Evolutionary conservation across 345 rosid species (phyloP).

Genomic region (Citrus hindsii): DNA sequence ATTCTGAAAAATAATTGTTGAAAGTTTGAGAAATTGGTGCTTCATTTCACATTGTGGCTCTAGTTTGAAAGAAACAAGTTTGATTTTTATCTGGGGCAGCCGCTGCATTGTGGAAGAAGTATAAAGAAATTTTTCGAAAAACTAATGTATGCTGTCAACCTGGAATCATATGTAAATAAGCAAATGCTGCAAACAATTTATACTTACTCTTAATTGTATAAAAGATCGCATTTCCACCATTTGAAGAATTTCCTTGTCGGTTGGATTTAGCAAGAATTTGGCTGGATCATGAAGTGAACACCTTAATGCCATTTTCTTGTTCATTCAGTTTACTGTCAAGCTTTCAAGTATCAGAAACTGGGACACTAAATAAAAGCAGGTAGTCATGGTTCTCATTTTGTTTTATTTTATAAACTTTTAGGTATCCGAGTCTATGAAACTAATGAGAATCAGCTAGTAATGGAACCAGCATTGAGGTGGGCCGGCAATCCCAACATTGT

Average conservation of each 20-base stretch:
- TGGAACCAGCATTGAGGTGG: slow-evolving; percentile 75
- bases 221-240: background rate
- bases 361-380: slow-evolving; percentile 63
- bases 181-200: background rate
- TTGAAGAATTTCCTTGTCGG: background rate
- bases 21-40: background rate
- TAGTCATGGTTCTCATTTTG: background rate
- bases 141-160: background rate
- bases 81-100: background rate
- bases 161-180: background rate
- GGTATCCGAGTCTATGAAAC: slow-evolving; percentile 68
- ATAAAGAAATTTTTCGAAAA: background rate
- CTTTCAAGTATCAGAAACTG: slow-evolving; percentile 53
- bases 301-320: background rate
- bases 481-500: slow-evolving; percentile 78
- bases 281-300: background rate
- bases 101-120: background rate
- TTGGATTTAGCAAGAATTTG: background rate
- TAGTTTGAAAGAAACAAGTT: background rate
- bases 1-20: background rate
- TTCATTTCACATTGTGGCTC: background rate
- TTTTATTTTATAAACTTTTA: slow-evolving; percentile 22
- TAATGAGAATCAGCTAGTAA: slow-evolving; percentile 60
- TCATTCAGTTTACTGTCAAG: background rate
- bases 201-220: background rate